Evolutionary conservation across 352 stramenopile species (phyloP), one percentile per base, ranked within the genome.

Genomic region (Phytophthora colocasiae): DNA sequence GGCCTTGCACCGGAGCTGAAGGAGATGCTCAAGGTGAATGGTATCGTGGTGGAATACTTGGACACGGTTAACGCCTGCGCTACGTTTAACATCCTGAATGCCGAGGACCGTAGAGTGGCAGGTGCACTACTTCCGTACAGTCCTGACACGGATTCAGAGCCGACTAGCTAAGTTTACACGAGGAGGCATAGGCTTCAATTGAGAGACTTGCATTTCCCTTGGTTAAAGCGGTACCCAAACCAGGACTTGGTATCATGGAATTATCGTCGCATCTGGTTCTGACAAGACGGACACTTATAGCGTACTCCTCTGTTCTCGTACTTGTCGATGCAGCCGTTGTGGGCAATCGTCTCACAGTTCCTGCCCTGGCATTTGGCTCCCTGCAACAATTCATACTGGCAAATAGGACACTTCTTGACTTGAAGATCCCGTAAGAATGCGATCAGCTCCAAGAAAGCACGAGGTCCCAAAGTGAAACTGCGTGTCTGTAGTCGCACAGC

Each of bases 21-120:
- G 46, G 68, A 94, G 31, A 83, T 91, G 59, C 78, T 96, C 57
- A 94, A 92, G 61, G 69, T 83, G 39, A 87, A 93, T 48, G 87
- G 87, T 49, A 93, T 96, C 55, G 87, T 96, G 24, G 83, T 96
- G 26, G 87, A 96, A 65, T 94, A 93, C 63, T 41, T 93, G 36
- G 87, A 96, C 73, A 92, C 85, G 31, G 70, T 90, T 44, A 94
- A 95, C 57, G 88, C 89, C 10, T 94, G 89, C 52, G 85, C 88
- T 43, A 97, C 88, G n/a, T 97, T 96, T 71, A 97, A 97, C 61
- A 92, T 97, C 63, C 72, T 97, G n/a, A 97, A 95, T 74, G 87
- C 87, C n/a, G 88, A 97, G 58, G 89, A 95, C 66, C 85, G 89
- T 58, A 77, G 83, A 43, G 81, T 97, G 19, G 89, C 78, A 6